A percentile compares a stretch with the other conserved stretches of the same genome.
phyloP scores from a whole-genome alignment of 2,329 filamentous ascomycete species.

The Conoideocrella luteorostrata region DNA sequence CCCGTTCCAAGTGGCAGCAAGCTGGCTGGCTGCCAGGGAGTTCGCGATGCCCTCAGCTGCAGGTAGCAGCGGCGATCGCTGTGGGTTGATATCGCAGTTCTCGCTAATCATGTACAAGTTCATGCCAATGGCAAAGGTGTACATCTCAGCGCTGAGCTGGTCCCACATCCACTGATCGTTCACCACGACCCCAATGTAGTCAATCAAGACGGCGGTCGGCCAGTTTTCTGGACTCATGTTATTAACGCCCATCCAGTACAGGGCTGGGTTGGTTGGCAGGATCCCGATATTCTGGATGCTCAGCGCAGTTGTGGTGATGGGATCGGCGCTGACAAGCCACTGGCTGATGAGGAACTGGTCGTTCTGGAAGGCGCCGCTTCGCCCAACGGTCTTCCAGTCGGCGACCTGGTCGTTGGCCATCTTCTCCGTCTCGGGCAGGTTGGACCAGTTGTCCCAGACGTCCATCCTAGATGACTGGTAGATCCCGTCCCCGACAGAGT shows the following conservation, averaged over 20 bases:
- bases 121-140: slow-evolving; percentile 22
- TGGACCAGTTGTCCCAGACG: slow-evolving; percentile 24
- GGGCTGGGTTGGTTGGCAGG: slow-evolving; percentile 24
- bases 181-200: slow-evolving; percentile 26
- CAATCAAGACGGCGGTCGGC: slow-evolving; percentile 25
- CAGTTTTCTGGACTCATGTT: slow-evolving; percentile 21
- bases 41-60: not conserved
- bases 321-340: slow-evolving; percentile 24
- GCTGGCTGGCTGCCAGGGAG: not conserved
- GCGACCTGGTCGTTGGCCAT: slow-evolving; percentile 18
- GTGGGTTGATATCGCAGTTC: slow-evolving; percentile 20
- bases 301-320: slow-evolving; percentile 19
- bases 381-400: slow-evolving; percentile 15
- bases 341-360: slow-evolving; percentile 24
- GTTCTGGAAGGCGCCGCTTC: slow-evolving; percentile 13
- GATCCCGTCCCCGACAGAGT: slow-evolving; percentile 22
- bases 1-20: slow-evolving; percentile 18
- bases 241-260: slow-evolving; percentile 27
- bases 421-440: slow-evolving; percentile 19
- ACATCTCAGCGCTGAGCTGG: slow-evolving; percentile 24
- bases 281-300: slow-evolving; percentile 23
- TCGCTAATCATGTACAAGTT: slow-evolving; percentile 26
- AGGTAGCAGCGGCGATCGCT: slow-evolving; percentile 18
- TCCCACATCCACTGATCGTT: slow-evolving; percentile 18
- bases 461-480: slow-evolving; percentile 19